Base-by-base conservation (phyloP, 345 rosid genomes). In the Hibiscus trionum region DNA sequence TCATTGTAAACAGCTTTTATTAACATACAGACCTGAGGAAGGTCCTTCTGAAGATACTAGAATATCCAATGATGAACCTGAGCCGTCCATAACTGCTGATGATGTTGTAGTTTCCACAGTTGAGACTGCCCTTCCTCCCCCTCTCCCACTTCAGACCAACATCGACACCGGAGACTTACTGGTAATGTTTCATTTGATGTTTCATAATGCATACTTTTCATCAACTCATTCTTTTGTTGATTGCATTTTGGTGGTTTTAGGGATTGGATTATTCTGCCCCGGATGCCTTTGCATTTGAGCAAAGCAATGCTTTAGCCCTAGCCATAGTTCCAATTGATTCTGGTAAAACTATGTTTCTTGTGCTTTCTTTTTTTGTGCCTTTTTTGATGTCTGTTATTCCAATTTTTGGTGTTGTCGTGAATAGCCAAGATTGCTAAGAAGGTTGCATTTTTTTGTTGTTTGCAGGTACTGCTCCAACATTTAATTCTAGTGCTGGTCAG, bases 221-320 rank as follows among this genome's bases (percentile, higher is more conserved):
- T 70, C 56, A 17, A 21, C 44, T 62, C 52, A 26, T 15, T 33
- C 29, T 21, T 42, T 35, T 61, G 71, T 16, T 39, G 47, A 42
- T 67, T 24, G 12, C 72, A 17, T 56, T 65, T 39, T 37, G 61
- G 58, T 72, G 58, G 68, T 24, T 56, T 66, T 85, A 96, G 98
- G 98, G 95, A 77, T 82, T 96, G 82, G 78, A 77, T 81, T 72
- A 71, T 80, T 37, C 61, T 11, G 61, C 75, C n/a, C 78, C 89
- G 58, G 71, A 79, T 86, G 94, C 96, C 74, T 85, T 84, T 15
- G 86, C 82, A 11, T 89, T 96, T 39, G 97, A 96, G 77, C 90
- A 96, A 74, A 86, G 84, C 70, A 88, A 96, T 76, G 97, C 99
- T 60, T 81, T 91, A 78, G 93, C 99, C 75, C 79, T 93, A 76